These are phyloP conservation scores for Phytophthora boehmeriae DNA, from an alignment of 352 stramenopile genomes.

Conservation along the genomic window DNA sequence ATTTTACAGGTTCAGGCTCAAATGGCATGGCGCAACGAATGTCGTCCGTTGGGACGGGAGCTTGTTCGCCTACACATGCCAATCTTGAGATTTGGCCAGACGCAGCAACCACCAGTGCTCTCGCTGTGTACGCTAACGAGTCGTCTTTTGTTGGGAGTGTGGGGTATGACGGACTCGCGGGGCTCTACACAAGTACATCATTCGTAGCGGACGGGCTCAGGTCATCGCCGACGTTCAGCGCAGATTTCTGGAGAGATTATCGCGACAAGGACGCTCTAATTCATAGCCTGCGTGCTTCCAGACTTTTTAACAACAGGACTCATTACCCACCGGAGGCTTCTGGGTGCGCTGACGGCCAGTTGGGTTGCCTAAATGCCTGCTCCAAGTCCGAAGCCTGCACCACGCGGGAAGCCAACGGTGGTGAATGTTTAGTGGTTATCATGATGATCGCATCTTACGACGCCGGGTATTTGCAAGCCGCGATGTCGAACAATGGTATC, in stretches of 20 bases:
- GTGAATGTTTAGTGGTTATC: constrained; percentile 49
- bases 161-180: constrained; percentile 43
- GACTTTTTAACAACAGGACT: constrained; percentile 25
- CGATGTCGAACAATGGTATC: constrained; percentile 47
- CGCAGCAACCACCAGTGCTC: constrained; percentile 7
- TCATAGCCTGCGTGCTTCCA: constrained; percentile 25
- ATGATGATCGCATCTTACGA: constrained; percentile 47
- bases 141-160: constrained; percentile 39
- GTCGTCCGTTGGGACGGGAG: constrained; percentile 35
- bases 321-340: constrained; percentile 34
- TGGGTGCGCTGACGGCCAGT: constrained; percentile 24
- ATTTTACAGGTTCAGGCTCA: constrained; percentile 26
- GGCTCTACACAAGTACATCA: constrained; percentile 44
- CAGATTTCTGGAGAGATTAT: constrained; percentile 65
- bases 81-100: constrained; percentile 36
- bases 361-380: constrained; percentile 52
- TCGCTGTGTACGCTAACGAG: constrained; percentile 37
- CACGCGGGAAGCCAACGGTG: constrained; percentile 23
- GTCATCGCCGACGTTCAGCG: constrained; percentile 29
- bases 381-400: constrained; percentile 52
- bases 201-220: constrained; percentile 42
- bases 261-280: constrained; percentile 33
- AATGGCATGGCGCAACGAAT: constrained; percentile 41
- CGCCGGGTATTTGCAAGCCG: constrained; percentile 44
- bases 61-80: constrained; percentile 34